Evolutionary conservation across 257 asterid genomes (phyloP), one percentile per base, ranked within the genome.

Genomic region (Nicotiana benthamiana): DNA sequence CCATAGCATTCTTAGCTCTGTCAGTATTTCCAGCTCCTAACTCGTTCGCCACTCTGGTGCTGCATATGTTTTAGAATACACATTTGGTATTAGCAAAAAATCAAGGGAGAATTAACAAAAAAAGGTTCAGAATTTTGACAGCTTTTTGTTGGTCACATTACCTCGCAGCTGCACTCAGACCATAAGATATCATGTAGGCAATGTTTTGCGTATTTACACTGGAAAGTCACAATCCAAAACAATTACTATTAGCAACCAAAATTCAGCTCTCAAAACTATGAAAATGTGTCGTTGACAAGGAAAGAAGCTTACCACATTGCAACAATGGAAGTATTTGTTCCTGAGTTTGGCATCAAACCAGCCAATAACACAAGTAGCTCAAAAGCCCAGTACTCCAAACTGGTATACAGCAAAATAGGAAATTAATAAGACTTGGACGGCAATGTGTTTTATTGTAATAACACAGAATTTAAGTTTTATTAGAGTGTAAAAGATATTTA

Each of bases 41-140:
- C 90, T 92, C 98, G 51, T 95, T 95, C 13, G 98, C 89, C 82
- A 95, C 97, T 87, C 99, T 89, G 0, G 97, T 91, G 87, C 98
- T 95, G 95, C 86, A 85, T 16, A 16, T 53, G n/a, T n/a, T n/a
- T n/a, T 20, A 59, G 65, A 22, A 16, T 64, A 28, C 7, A 1
- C 16, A 64, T 16, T 8, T 65, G 48, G 26, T 65, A 65, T 65
- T 6, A 65, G 74, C 32, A 32, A 65, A 65, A 30, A 65, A 13
- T 12, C 16, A 26, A 3, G 1, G 10, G 24, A 15, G 27, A 1
- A 30, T 30, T 30, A 30, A 30, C 0, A 32, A 10, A 1, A 0
- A 16, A 5, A 16, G 9, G 61, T 5, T 51, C 27, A 66, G 0
- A 66, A 66, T 1, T 66, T 17, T 18, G 0, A 18, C 30, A 67